phyloP scores from a whole-genome alignment of 345 rosid species.

The Orychophragmus violaceus region DNA sequence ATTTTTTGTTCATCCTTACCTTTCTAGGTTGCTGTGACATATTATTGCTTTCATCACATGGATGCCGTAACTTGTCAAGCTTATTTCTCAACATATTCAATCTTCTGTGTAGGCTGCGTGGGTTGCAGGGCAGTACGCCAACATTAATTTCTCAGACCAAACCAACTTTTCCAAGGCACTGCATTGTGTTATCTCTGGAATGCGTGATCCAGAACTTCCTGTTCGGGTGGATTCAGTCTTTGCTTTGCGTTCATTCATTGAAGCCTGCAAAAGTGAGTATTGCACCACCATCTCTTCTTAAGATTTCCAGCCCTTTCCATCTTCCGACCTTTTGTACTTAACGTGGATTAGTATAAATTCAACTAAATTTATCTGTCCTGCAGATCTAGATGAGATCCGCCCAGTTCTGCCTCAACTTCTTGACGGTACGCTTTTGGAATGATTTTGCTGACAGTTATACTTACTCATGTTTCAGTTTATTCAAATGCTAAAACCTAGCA shows the following conservation, averaged over 20 bases:
- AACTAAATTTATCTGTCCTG: constrained; percentile 11
- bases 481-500: not conserved
- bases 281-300: not conserved
- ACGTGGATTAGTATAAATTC: not conserved
- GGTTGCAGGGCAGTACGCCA: constrained; percentile 98
- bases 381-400: constrained; percentile 95
- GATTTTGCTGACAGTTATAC: not conserved
- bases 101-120: constrained; percentile 72
- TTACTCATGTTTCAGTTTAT: not conserved
- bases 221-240: constrained; percentile 98
- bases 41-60: constrained; percentile 3
- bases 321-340: not conserved
- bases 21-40: not conserved
- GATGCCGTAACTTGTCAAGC: not conserved
- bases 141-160: constrained; percentile 73
- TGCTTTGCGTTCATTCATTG: constrained; percentile 90
- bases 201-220: constrained; percentile 94
- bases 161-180: constrained; percentile 75
- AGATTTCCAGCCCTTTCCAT: not conserved
- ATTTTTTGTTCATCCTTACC: not conserved
- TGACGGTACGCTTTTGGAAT: constrained; percentile 51
- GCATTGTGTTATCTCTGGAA: constrained; percentile 80
- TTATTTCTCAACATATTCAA: not conserved
- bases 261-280: constrained; percentile 75
- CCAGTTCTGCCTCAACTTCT: constrained; percentile 96